Evolutionary conservation across 352 stramenopile species (phyloP).

Genomic region (Aphanomyces invadans): DNA sequence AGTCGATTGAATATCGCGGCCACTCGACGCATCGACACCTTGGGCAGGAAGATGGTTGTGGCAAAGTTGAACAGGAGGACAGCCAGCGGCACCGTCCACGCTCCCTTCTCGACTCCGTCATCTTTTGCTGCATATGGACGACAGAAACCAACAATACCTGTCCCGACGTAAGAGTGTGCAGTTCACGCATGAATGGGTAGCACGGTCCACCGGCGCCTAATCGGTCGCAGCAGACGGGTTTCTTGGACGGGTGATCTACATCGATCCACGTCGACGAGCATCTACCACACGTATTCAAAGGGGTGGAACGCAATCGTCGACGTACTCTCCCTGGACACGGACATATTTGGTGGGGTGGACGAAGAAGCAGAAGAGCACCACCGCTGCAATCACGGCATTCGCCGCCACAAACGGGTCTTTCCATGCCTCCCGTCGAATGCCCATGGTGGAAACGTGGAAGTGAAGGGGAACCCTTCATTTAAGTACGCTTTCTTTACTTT

Average conservation of each 20-base stretch:
- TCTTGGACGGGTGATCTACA: slow-evolving; percentile 7
- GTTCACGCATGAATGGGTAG: slow-evolving; percentile 57
- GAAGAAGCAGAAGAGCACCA: slow-evolving; percentile 45
- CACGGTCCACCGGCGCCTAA: slow-evolving; percentile 34
- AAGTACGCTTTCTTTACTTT: neutral
- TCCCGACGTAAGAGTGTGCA: slow-evolving; percentile 38
- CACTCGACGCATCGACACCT: slow-evolving; percentile 42
- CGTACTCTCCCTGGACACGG: slow-evolving; percentile 60
- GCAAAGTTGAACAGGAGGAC: slow-evolving; percentile 62
- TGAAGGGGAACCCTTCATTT: too few species aligned
- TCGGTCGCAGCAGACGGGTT: slow-evolving; percentile 51
- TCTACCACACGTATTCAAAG: slow-evolving; percentile 27
- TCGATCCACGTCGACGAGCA: slow-evolving; percentile 65
- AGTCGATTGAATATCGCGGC: slow-evolving; percentile 47
- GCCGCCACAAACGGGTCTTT: slow-evolving; percentile 33
- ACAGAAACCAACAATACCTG: slow-evolving; percentile 28
- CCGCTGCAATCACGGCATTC: slow-evolving; percentile 48
- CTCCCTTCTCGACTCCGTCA: slow-evolving; percentile 38
- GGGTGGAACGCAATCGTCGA: slow-evolving; percentile 18
- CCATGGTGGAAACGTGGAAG: too few species aligned
- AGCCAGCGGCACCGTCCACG: slow-evolving; percentile 54
- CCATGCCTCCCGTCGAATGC: neutral
- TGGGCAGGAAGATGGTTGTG: slow-evolving; percentile 48
- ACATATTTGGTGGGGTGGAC: slow-evolving; percentile 61
- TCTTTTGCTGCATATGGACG: neutral